Evolutionary conservation across 1,139 yeast genomes (phyloP).

Genomic region (Lodderomyces margitis): DNA sequence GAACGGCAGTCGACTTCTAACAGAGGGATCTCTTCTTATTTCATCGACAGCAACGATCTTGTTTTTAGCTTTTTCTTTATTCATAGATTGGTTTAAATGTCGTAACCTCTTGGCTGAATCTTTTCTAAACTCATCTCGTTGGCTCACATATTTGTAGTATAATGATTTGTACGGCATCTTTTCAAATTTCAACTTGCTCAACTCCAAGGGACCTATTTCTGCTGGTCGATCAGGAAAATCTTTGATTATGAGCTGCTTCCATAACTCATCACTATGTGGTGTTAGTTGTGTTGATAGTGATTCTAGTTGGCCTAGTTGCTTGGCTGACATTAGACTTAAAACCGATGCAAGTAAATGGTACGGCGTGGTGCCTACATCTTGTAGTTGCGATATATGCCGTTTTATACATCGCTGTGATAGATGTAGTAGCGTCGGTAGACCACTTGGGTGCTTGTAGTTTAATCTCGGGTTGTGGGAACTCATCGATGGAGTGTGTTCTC

Average conservation of each 20-base stretch:
- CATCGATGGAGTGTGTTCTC: background rate
- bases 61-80: constrained; percentile 44
- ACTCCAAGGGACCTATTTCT: constrained; percentile 8
- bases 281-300: constrained; percentile 38
- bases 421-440: constrained; percentile 14
- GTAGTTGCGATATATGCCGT: constrained; percentile 17
- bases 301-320: constrained; percentile 49
- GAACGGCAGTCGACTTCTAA: background rate
- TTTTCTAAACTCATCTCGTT: constrained; percentile 45
- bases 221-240: constrained; percentile 51
- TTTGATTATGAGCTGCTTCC: constrained; percentile 42
- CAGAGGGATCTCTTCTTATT: constrained; percentile 39
- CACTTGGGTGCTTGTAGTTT: constrained; percentile 5
- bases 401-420: constrained; percentile 10
- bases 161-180: constrained; percentile 41
- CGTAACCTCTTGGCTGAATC: constrained; percentile 51
- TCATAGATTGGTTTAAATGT: constrained; percentile 39
- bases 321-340: constrained; percentile 41
- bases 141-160: constrained; percentile 43
- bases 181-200: constrained; percentile 5
- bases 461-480: background rate
- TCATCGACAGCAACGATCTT: constrained; percentile 43
- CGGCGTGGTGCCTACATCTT: constrained; percentile 49
- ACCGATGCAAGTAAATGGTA: constrained; percentile 47
- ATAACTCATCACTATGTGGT: constrained; percentile 52